A percentile compares a stretch with the other conserved stretches of the same genome.
phyloP scores from a whole-genome alignment of 208 protist genomes.

The Trichomonas gallinae region DNA sequence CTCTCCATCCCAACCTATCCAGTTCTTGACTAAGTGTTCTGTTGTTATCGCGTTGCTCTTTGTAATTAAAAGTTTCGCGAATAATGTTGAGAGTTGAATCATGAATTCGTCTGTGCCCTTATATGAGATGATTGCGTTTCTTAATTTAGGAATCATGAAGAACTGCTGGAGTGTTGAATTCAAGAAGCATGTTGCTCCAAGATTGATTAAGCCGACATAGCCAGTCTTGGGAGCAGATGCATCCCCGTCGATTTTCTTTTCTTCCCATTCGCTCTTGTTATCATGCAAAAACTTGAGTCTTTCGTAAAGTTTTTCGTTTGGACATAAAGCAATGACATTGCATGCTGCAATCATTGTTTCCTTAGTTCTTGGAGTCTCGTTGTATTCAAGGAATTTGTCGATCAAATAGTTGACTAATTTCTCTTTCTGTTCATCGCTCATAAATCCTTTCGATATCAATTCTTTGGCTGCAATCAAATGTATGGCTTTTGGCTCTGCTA shows the following conservation, averaged over 20 bases:
- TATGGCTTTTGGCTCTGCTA: not conserved
- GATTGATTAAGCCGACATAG: not conserved
- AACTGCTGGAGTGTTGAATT: slow-evolving; percentile 2
- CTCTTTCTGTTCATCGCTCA: not conserved
- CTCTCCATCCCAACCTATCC: slow-evolving; percentile 8
- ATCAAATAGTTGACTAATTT: not conserved
- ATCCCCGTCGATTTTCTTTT: slow-evolving; percentile 1
- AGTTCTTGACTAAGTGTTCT: not conserved
- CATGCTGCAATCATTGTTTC: not conserved
- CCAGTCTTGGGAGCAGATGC: not conserved
- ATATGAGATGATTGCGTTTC: not conserved
- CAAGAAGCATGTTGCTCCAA: slow-evolving; percentile 1
- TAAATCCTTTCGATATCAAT: not conserved
- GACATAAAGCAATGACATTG: not conserved
- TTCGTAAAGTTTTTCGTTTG: not conserved
- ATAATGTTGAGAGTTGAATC: not conserved
- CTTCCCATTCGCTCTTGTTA: not conserved
- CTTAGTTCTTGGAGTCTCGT: not conserved
- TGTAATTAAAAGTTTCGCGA: not conserved
- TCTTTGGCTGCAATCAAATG: not conserved
- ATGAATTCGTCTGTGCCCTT: not conserved
- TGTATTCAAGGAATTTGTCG: not conserved
- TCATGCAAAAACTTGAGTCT: not conserved
- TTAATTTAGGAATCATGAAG: not conserved
- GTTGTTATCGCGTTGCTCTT: not conserved